Conservation (phyloP, 768 basidiomycete species). For the Lentinus tigrinus region DNA sequence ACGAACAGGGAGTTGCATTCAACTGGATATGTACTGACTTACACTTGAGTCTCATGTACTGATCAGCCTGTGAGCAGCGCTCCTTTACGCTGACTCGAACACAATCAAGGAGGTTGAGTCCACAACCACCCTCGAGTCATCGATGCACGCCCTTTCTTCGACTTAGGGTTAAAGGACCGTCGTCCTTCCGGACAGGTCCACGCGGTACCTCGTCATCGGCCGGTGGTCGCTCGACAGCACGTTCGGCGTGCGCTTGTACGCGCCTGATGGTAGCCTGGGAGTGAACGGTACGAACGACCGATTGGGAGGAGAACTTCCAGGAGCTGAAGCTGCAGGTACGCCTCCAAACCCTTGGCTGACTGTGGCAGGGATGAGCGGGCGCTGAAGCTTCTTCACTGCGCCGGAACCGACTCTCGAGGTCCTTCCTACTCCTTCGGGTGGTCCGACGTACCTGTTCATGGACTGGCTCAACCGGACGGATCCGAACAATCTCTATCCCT, state of each 20-base stretch:
- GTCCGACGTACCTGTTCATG: conserved; percentile 56
- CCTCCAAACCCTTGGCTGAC: no score
- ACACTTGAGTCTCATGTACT: no score
- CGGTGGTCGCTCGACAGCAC: conserved; percentile 75
- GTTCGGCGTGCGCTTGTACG: conserved; percentile 70
- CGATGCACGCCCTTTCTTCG: no score
- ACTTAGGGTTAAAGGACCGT: no score
- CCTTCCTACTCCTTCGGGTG: conserved; percentile 65
- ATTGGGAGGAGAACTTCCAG: conserved; percentile 73
- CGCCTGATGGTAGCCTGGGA: conserved; percentile 64
- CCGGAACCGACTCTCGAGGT: conserved; percentile 72
- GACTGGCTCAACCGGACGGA: conserved; percentile 72
- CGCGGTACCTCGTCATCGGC: conserved; percentile 62
- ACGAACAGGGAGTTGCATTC: no score
- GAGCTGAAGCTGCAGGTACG: conserved; percentile 63
- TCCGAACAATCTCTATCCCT: conserved; percentile 81
- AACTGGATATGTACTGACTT: no score
- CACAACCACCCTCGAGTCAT: no score
- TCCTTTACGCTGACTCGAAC: no score
- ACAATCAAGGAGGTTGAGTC: no score
- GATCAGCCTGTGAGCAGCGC: no score
- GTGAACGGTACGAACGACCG: conserved; percentile 72
- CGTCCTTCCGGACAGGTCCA: conserved; percentile 73
- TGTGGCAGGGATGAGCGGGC: no score
- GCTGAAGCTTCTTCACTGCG: no score